These are phyloP conservation scores for Lyophyllum atratum DNA, from an alignment of 768 basidiomycete genomes.

Conservation along the genomic window DNA sequence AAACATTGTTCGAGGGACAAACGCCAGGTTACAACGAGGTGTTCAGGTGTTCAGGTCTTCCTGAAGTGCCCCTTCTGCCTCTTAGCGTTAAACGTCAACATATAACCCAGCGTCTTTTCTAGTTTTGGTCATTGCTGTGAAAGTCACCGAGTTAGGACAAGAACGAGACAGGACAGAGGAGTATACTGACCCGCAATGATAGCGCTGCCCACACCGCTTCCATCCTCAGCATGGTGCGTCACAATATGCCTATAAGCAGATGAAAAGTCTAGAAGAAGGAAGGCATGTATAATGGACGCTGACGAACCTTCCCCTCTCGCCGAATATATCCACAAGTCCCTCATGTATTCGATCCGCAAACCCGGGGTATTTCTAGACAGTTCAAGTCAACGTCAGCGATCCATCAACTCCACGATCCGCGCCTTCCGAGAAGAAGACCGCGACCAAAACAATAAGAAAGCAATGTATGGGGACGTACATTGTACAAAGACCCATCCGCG, in stretches of 20 bases:
- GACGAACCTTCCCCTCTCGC: conserved; percentile 88
- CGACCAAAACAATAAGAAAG: neutral
- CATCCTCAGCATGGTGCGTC: conserved; percentile 86
- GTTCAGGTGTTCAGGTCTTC: neutral
- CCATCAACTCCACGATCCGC: neutral
- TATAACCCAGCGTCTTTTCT: conserved; percentile 71
- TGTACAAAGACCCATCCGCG: conserved; percentile 94
- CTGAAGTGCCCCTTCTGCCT: neutral
- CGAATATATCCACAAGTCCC: conserved; percentile 92
- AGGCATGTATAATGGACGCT: neutral
- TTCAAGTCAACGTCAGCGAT: neutral
- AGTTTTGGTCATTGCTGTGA: conserved; percentile 84
- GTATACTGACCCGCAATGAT: conserved; percentile 75
- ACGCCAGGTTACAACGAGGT: neutral
- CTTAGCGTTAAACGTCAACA: conserved; percentile 41
- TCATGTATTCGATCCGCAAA: conserved; percentile 93
- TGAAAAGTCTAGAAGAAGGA: neutral
- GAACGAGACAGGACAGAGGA: neutral
- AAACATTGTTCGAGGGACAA: conserved; percentile 6
- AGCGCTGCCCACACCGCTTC: conserved; percentile 93
- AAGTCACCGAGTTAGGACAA: neutral
- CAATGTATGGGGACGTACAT: conserved; percentile 51
- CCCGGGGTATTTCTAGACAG: conserved; percentile 90
- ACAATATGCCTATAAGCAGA: conserved; percentile 54
- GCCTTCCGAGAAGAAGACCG: neutral